phyloP scores from a whole-genome alignment of 106 monocot genomes.

The Posidonia australis region DNA sequence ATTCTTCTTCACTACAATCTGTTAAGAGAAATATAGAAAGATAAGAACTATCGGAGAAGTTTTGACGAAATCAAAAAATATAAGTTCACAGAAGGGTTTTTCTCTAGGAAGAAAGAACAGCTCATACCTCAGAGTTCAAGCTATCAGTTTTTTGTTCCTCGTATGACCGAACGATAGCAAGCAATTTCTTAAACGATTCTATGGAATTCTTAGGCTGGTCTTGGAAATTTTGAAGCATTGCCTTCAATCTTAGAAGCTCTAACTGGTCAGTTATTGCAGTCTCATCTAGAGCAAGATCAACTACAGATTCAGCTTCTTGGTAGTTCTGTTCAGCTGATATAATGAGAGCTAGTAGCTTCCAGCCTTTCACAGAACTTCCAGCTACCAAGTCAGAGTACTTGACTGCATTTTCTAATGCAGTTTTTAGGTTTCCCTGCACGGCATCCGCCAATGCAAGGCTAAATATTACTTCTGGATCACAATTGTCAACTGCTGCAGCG shows the following conservation, averaged over 20 bases:
- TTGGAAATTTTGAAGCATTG: conserved; percentile 37
- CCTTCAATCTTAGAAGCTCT: conserved; percentile 49
- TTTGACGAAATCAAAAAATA: too few species aligned
- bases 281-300: conserved; percentile 56
- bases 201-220: conserved; percentile 44
- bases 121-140: conserved; percentile 20
- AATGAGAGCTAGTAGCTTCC: conserved; percentile 57
- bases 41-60: too few species aligned
- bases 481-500: conserved; percentile 30
- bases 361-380: conserved; percentile 49
- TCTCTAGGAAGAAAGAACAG: not conserved
- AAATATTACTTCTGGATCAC: conserved; percentile 44
- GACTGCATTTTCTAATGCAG: conserved; percentile 32
- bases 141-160: conserved; percentile 18
- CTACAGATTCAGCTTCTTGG: conserved; percentile 48
- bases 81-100: too few species aligned
- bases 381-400: conserved; percentile 42
- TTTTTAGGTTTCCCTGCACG: conserved; percentile 34
- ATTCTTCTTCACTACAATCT: too few species aligned
- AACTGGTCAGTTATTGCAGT: conserved; percentile 37
- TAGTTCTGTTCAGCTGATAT: conserved; percentile 41
- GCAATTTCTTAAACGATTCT: conserved; percentile 51
- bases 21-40: too few species aligned
- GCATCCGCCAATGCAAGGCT: conserved; percentile 48
- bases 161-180: conserved; percentile 33